phyloP scores from a whole-genome alignment of 352 stramenopile species.

The Globisporangium emineosum region DNA sequence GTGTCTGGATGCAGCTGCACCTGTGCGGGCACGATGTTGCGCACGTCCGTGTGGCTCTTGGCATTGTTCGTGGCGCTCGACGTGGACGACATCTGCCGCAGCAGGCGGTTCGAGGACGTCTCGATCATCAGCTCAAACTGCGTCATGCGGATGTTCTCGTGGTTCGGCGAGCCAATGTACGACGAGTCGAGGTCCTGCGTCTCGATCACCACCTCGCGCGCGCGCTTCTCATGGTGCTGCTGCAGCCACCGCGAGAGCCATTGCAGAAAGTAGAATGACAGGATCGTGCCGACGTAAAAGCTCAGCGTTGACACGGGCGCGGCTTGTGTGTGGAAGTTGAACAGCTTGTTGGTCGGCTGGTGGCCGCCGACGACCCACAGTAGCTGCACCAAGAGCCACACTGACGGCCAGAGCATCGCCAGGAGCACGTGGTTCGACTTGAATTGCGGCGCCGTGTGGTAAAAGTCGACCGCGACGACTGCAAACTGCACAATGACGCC shows the following conservation, averaged over 20 bases:
- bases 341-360: slow-evolving; percentile 46
- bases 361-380: slow-evolving; percentile 54
- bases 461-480: slow-evolving; percentile 55
- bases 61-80: slow-evolving; percentile 11
- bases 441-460: slow-evolving; percentile 56
- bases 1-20: slow-evolving; percentile 19
- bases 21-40: slow-evolving; percentile 18
- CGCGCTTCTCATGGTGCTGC: slow-evolving; percentile 24
- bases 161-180: slow-evolving; percentile 24
- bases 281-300: slow-evolving; percentile 35
- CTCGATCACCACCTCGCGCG: slow-evolving; percentile 16
- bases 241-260: slow-evolving; percentile 36
- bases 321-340: slow-evolving; percentile 55
- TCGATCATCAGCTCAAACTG: slow-evolving; percentile 51
- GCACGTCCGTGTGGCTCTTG: slow-evolving; percentile 13
- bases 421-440: slow-evolving; percentile 62
- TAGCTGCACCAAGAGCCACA: slow-evolving; percentile 56
- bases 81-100: slow-evolving; percentile 20
- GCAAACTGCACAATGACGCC: slow-evolving; percentile 38
- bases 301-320: slow-evolving; percentile 32
- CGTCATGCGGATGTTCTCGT: slow-evolving; percentile 25
- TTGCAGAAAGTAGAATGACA: slow-evolving; percentile 41
- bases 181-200: slow-evolving; percentile 25
- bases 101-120: slow-evolving; percentile 20
- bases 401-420: slow-evolving; percentile 48